Base-by-base conservation (phyloP, 257 asterid species). In the Gynochthodes officinalis region DNA sequence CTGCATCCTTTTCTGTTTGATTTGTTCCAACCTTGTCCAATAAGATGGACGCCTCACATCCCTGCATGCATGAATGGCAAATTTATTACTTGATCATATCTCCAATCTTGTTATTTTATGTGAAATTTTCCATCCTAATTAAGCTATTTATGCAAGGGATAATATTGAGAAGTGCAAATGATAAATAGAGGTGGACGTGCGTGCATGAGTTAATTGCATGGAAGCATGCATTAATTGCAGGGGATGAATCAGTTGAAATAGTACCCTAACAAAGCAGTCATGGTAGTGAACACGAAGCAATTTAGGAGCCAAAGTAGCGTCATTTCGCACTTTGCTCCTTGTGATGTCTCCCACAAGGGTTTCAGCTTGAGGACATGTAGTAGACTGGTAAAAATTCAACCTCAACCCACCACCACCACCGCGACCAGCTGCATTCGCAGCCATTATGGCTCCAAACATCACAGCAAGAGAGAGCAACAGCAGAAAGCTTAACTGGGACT, bases 31-130 rank as follows among this genome's bases (percentile, higher is more conserved):
- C 81, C 2, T 77, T 82, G 77, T 84, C 76, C 75, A 86, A 55
- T 4, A 84, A 84, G 65, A 84, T 72, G 18, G 89, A 86, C 13
- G 75, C 89, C 53, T 86, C 91, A 42, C 91, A 86, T 5, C 89
- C 91, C 86, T 84, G n/a, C 67, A 64, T 64, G 33, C 69, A 64
- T 62, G 7, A 28, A 46, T 46, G 42, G 42, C 3, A 37, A 48
- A 75, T 25, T 12, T 27, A 8, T 52, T n/a, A n/a, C n/a, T n/a
- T n/a, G n/a, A n/a, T n/a, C n/a, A n/a, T n/a, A n/a, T n/a, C n/a
- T n/a, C n/a, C n/a, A n/a, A n/a, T n/a, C n/a, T n/a, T n/a, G n/a
- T n/a, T n/a, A n/a, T n/a, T n/a, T n/a, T n/a, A n/a, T n/a, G n/a
- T n/a, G n/a, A n/a, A n/a, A n/a, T n/a, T n/a, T n/a, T n/a, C n/a